Evolutionary conservation across 257 asterid species (phyloP).

Genomic region (Lantana camara): DNA sequence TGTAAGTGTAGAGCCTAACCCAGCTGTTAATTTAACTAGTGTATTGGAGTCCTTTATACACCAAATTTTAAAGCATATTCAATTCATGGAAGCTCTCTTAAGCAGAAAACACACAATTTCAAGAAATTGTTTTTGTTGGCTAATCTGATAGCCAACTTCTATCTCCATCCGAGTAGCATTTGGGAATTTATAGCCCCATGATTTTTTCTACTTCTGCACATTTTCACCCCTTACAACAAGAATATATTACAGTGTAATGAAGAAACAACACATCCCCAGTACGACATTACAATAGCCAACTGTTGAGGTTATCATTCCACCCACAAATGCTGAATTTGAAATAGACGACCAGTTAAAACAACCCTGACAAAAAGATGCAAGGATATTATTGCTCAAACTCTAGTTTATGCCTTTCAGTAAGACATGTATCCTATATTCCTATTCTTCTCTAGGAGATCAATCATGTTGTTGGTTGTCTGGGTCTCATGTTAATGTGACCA

Average conservation of each 20-base stretch:
- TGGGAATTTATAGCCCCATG: not conserved
- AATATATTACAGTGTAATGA: not conserved
- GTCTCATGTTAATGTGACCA: too few species aligned
- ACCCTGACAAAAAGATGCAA: too few species aligned
- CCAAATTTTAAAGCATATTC: not conserved
- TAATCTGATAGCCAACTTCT: not conserved
- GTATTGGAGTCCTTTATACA: not conserved
- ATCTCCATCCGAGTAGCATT: not conserved
- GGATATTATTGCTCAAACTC: too few species aligned
- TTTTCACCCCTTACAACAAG: not conserved
- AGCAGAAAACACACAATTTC: not conserved
- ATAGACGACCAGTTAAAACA: not conserved
- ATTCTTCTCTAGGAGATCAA: too few species aligned
- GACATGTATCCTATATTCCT: too few species aligned
- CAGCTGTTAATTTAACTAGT: not conserved
- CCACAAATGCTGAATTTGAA: not conserved
- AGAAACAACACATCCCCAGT: not conserved
- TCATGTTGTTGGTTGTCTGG: too few species aligned
- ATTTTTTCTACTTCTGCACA: not conserved
- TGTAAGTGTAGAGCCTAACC: not conserved
- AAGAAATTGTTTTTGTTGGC: not conserved
- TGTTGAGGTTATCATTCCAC: too few species aligned
- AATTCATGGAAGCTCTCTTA: not conserved
- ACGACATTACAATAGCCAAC: not conserved
- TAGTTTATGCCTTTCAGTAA: too few species aligned